These are phyloP conservation scores for Tetrahymena malaccensis DNA, from an alignment of 73 alveolate species.

Conservation along the genomic window DNA sequence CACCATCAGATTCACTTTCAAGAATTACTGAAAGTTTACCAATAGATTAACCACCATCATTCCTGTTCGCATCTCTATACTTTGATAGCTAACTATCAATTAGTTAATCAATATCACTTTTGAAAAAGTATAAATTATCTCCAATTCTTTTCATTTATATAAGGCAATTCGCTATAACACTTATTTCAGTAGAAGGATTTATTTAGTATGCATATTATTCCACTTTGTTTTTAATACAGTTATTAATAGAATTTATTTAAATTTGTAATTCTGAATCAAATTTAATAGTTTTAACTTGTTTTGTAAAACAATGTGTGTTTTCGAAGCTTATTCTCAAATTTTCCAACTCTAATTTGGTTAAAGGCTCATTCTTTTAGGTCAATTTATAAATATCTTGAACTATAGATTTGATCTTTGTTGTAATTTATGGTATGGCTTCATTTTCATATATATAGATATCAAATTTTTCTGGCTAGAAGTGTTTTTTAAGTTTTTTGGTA, in stretches of 20 bases:
- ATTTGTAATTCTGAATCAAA: background rate
- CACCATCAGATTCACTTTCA: background rate
- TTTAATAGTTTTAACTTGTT: background rate
- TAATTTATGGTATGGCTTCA: background rate
- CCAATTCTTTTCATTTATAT: background rate
- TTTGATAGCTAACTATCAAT: background rate
- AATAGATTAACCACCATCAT: background rate
- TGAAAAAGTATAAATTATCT: background rate
- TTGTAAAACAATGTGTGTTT: too few relatives aligned
- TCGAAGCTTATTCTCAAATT: too few relatives aligned
- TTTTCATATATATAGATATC: background rate
- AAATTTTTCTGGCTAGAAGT: background rate
- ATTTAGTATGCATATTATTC: background rate
- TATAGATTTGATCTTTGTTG: too few relatives aligned
- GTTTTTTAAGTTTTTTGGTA: background rate
- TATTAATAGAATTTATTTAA: too few relatives aligned
- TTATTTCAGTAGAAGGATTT: too few relatives aligned
- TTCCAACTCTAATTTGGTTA: background rate
- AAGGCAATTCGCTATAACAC: background rate
- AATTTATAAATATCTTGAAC: too few relatives aligned
- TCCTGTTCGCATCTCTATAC: too few relatives aligned
- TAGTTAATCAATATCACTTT: background rate
- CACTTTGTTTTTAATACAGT: background rate
- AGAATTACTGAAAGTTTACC: background rate
- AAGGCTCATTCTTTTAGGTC: too few relatives aligned